Evolutionary conservation across 73 alveolate genomes (phyloP).

Genomic region (Durusdinium trenchii): DNA sequence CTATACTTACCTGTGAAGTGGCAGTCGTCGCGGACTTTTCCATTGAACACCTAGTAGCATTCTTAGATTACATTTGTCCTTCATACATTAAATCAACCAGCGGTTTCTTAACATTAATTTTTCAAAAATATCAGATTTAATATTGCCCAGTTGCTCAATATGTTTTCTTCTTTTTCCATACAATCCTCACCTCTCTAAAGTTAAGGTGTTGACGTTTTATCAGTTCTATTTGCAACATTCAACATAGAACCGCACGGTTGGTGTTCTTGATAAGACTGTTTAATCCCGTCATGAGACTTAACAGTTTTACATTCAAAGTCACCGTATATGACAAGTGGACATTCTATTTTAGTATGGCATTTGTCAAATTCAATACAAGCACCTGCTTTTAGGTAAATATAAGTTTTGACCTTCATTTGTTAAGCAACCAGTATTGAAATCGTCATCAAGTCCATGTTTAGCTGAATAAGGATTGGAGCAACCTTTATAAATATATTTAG

Average conservation of each 20-base stretch:
- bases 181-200: slow-evolving; percentile 9
- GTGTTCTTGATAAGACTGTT: background rate
- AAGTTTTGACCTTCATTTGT: background rate
- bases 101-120: too few species aligned
- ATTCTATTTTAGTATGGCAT: background rate
- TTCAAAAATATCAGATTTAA: background rate
- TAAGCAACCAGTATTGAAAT: background rate
- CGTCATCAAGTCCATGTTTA: background rate
- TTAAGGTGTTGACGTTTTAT: background rate
- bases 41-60: background rate
- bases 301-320: slow-evolving; percentile 32
- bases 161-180: background rate
- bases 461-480: background rate
- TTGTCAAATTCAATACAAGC: background rate
- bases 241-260: slow-evolving; percentile 1
- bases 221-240: background rate
- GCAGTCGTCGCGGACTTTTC: slow-evolving; percentile 7
- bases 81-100: background rate
- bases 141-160: background rate
- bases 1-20: slow-evolving; percentile 15
- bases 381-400: background rate
- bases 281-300: background rate
- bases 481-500: too few species aligned
- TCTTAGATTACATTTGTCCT: background rate
- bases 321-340: slow-evolving; percentile 32